Conservation (phyloP, 306 rosid genomes). For the Rosa chinensis region DNA sequence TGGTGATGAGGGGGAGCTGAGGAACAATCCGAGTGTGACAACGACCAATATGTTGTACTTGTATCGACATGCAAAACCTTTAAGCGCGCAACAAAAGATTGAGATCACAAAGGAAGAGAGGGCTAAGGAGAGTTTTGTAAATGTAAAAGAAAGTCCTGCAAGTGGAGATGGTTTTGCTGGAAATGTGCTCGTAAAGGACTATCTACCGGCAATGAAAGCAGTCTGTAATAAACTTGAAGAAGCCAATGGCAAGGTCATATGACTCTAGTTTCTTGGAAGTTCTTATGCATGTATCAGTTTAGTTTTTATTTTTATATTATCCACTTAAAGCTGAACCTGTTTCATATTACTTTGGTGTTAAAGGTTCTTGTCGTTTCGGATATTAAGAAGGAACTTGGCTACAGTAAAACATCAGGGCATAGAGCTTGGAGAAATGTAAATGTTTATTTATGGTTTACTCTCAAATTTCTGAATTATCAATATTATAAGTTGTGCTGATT, state of each 20-base stretch:
- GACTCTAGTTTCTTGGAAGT: conserved; percentile 15
- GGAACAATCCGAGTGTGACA: conserved; percentile 40
- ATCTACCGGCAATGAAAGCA: conserved; percentile 68
- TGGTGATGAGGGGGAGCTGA: conserved; percentile 39
- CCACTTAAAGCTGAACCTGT: conserved; percentile 22
- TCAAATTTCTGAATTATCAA: not conserved
- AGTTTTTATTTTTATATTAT: not conserved
- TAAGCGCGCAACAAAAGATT: conserved; percentile 63
- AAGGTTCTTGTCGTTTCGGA: conserved; percentile 84
- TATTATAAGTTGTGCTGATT: not conserved
- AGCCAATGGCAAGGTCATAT: conserved; percentile 72
- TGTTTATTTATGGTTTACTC: not conserved
- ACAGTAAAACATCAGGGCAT: conserved; percentile 55
- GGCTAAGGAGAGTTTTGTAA: conserved; percentile 22
- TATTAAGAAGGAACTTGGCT: conserved; percentile 83
- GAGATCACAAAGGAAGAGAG: conserved; percentile 57
- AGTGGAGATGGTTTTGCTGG: conserved; percentile 27
- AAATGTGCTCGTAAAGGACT: conserved; percentile 66
- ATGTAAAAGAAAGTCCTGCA: conserved; percentile 22
- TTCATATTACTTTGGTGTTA: conserved; percentile 27
- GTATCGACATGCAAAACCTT: conserved; percentile 64
- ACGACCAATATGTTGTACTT: conserved; percentile 84
- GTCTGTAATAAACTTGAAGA: conserved; percentile 65
- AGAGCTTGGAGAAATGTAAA: conserved; percentile 75
- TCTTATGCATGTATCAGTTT: not conserved